Evolutionary conservation across 768 basidiomycete genomes (phyloP).

Genomic region (Rhizopogon sp.): DNA sequence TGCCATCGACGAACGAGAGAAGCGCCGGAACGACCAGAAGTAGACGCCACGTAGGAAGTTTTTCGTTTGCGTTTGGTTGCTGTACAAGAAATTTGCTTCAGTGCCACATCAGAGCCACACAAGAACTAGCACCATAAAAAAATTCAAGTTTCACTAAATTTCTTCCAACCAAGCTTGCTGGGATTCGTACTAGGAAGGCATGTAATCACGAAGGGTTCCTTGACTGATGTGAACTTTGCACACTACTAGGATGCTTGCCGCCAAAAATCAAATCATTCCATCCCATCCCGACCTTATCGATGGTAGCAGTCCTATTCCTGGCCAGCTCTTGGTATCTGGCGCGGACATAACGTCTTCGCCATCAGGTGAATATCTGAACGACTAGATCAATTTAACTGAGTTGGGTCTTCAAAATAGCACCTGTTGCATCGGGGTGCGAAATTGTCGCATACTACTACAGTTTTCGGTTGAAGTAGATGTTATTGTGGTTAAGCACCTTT

Average conservation of each 20-base stretch:
- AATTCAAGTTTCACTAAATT: no score
- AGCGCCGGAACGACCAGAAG: not conserved
- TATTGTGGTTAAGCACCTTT: no score
- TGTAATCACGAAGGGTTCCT: not conserved
- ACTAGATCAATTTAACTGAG: no score
- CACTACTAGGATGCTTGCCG: not conserved
- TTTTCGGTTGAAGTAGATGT: no score
- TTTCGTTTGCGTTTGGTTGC: slow-evolving; percentile 1
- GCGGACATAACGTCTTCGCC: no score
- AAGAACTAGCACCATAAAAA: not conserved
- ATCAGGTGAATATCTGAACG: no score
- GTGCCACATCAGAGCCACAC: not conserved
- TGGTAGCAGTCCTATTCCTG: not conserved
- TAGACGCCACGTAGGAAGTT: slow-evolving; percentile 1
- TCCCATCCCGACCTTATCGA: not conserved
- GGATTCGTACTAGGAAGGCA: not conserved
- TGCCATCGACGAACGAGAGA: not conserved
- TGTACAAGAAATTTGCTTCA: not conserved
- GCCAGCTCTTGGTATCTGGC: not conserved
- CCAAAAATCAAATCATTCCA: not conserved
- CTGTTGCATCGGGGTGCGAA: no score
- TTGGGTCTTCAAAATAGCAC: no score
- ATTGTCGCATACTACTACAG: no score
- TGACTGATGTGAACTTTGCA: not conserved
- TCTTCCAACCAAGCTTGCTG: not conserved